phyloP scores from a whole-genome alignment of 1,139 yeast species.

The Blastobotrys niveus region DNA sequence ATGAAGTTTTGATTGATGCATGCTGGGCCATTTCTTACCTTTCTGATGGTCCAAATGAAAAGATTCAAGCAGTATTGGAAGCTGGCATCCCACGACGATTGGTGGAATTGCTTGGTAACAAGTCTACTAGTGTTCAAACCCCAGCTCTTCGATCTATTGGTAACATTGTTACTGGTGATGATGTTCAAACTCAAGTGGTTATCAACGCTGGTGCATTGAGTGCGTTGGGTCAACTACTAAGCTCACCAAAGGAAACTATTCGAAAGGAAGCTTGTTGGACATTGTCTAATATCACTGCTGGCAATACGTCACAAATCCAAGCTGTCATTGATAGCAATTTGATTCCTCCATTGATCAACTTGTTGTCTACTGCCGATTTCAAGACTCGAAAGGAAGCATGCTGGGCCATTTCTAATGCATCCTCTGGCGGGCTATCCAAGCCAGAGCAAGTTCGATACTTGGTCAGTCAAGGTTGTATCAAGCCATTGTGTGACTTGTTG shows the following conservation, averaged over 20 bases:
- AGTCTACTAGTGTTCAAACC: slow-evolving; percentile 82
- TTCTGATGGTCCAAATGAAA: slow-evolving; percentile 86
- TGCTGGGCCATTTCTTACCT: slow-evolving; percentile 98
- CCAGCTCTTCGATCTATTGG: slow-evolving; percentile 98
- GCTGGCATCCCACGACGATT: slow-evolving; percentile 92
- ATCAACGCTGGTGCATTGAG: slow-evolving; percentile 89
- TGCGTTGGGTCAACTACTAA: slow-evolving; percentile 73
- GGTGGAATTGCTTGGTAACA: slow-evolving; percentile 82
- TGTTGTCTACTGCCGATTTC: slow-evolving; percentile 79
- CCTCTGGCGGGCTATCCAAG: slow-evolving; percentile 86
- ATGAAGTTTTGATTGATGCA: slow-evolving; percentile 92
- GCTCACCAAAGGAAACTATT: slow-evolving; percentile 84
- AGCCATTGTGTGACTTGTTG: slow-evolving; percentile 90
- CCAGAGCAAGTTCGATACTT: slow-evolving; percentile 93
- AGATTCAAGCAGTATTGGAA: slow-evolving; percentile 95
- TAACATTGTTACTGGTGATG: slow-evolving; percentile 95
- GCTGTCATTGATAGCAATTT: slow-evolving; percentile 93
- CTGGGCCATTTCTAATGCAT: slow-evolving; percentile 98
- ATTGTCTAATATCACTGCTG: slow-evolving; percentile 94
- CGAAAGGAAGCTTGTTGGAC: slow-evolving; percentile 99
- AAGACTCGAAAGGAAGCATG: slow-evolving; percentile 98
- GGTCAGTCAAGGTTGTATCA: slow-evolving; percentile 93
- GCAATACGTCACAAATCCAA: slow-evolving; percentile 91
- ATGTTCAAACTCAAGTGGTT: slow-evolving; percentile 88
- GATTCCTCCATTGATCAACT: slow-evolving; percentile 84